Evolutionary conservation across 371 early-diverging fungal species (phyloP), one percentile per base, ranked within the genome.

Genomic region (Mucor lusitanicus): DNA sequence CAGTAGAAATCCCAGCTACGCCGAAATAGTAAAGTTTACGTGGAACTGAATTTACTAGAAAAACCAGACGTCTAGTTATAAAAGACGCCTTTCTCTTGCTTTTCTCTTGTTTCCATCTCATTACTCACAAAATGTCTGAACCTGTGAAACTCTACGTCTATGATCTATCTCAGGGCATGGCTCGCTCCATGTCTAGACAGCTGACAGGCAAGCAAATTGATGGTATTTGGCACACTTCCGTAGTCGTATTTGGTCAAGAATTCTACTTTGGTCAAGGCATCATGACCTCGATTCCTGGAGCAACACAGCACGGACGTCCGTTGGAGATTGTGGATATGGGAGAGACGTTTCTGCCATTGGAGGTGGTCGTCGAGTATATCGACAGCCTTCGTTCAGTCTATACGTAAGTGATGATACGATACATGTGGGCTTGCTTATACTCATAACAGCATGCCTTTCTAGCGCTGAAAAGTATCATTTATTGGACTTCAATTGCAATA

Each of bases 181-280:
- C 91, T 12, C 77, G 80, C 37, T 69, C 80, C 68, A 83, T 91
- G 82, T 91, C 91, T 8, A 35, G 86, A 64, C 73, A 79, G 9
- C 7, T 42, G 12, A 21, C 50, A 9, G 21, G 6, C 30, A 8
- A 58, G 28, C 37, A 28, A 19, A 25, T 84, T 80, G 92, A 92
- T 60, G 94, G 90, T 60, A 91, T 93, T 61, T 93, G 91, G 88
- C 99, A 98, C 76, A 98, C 97, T 1, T 88, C 95, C 0, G 91
- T 98, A 5, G 95, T 96, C 28, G 88, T 94, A 32, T 95, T 84
- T 75, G 95, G 92, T 3, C 82, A 76, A 44, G 99, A 99, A 69
- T 92, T 90, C 73, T 96, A 80, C 76, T 98, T 89, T 72, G 94
- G 94, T 17, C 89, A 90, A 70, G 95, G 95, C 8, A 89, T 92